Evolutionary conservation across 2,329 filamentous ascomycete genomes (phyloP).

Genomic region (Pseudocercospora musae): DNA sequence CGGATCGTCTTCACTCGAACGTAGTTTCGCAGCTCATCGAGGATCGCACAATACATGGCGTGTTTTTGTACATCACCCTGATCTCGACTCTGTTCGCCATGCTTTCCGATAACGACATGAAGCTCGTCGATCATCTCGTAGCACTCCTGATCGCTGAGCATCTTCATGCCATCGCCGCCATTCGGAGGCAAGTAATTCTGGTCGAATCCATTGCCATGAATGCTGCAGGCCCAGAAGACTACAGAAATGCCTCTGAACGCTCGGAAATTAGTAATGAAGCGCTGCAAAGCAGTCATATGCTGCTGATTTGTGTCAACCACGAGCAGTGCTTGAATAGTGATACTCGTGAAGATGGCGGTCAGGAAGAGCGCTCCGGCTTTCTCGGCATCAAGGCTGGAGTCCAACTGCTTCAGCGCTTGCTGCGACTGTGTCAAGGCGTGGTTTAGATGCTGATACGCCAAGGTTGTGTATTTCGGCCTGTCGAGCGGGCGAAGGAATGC

Average conservation of each 20-base stretch:
- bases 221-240: constrained; percentile 4
- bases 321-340: constrained; percentile 1
- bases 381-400: background rate
- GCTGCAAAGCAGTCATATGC: background rate
- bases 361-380: background rate
- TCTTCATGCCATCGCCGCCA: background rate
- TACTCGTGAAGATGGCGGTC: background rate
- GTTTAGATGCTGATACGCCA: constrained; percentile 2
- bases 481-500: background rate
- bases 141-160: background rate
- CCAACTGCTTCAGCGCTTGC: background rate
- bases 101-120: background rate
- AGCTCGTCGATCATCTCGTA: background rate
- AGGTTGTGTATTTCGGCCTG: background rate
- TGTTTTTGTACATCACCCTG: background rate
- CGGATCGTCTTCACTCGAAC: background rate
- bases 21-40: constrained; percentile 4
- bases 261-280: constrained; percentile 3
- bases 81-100: background rate
- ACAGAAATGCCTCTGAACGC: constrained; percentile 4
- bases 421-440: constrained; percentile 4
- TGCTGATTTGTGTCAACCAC: constrained; percentile 1
- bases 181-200: constrained; percentile 1
- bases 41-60: constrained; percentile 1
- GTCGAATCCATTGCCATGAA: constrained; percentile 2